Base-by-base conservation (phyloP, 495 filamentous ascomycete genomes). In the Penicillium taxi region DNA sequence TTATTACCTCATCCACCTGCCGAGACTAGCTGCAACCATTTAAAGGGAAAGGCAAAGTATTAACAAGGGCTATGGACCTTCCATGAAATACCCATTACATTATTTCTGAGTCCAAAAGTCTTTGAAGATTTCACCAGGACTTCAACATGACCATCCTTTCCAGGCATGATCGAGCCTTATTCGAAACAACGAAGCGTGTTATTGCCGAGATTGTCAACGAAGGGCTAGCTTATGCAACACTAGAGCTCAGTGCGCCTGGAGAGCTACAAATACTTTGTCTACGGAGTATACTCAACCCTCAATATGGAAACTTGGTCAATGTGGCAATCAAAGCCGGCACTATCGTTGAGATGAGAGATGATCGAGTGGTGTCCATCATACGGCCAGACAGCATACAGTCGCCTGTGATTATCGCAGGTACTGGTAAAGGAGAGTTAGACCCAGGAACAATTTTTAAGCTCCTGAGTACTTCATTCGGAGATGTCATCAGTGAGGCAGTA, bases 341-440 rank as follows among this genome's bases (percentile, higher is more conserved):
- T 8, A 1, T 36, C 7, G 9, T 42, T 9, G 26, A 42, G 32
- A 30, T 15, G 3, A 28, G 32, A 24, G 25, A 36, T 8, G 33
- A 18, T 19, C 6, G n/a, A 2, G 26, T 37, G 24, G 7, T 36
- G 6, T 13, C 32, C 4, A 33, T 42, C 5, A 24, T 42, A 30
- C 32, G 26, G 13, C 40, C 40, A 9, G 26, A 30, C 17, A 42
- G 9, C 8, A 18, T 42, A 7, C 18, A 24, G 5, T 26, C 32
- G 6, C 40, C 40, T n/a, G 40, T 42, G 1, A 17, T 26, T 5
- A 31, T 17, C 8, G 23, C n/a, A 4, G 30, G 18, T 2, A 26
- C 4, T 22, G 58, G 57, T 49, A 42, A 62, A 57, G 45, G 61
- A 31, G 25, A 22, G 22, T 12, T 33, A 8, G 36, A 39, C 7